A percentile compares a stretch with the other conserved stretches of the same genome.
phyloP scores from a whole-genome alignment of 371 early-diverging fungal species.

The Umbelopsis sp. region DNA sequence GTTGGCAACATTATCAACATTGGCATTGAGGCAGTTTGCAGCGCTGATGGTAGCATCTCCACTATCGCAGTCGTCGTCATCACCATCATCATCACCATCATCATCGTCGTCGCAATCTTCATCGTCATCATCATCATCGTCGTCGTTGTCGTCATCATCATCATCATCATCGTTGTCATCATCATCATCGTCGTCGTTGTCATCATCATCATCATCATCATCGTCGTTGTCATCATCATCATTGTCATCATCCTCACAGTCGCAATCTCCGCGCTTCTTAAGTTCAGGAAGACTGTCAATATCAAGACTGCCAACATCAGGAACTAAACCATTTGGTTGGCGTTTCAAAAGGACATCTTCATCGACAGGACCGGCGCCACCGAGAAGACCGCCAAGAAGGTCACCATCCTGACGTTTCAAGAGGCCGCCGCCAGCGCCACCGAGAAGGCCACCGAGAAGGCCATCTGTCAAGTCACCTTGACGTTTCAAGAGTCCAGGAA shows the following conservation, averaged over 20 bases:
- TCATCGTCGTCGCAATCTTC: not conserved
- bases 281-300: too few relatives aligned
- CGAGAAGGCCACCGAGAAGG: not conserved
- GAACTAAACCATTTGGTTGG: too few relatives aligned
- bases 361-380: not conserved
- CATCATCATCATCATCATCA: not conserved
- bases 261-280: not conserved
- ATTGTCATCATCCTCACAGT: not conserved
- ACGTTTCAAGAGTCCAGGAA: not conserved
- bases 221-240: not conserved
- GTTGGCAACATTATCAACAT: not conserved
- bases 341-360: too few relatives aligned
- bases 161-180: too few relatives aligned
- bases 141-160: too few relatives aligned
- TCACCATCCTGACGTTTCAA: too few relatives aligned
- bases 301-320: too few relatives aligned
- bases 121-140: not conserved
- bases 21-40: constrained; percentile 5
- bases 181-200: not conserved
- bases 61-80: not conserved
- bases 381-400: not conserved
- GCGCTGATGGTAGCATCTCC: not conserved
- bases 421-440: not conserved
- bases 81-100: not conserved
- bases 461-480: not conserved